phyloP scores from a whole-genome alignment of 768 basidiomycete species.

The Rhodotorula graminis region DNA sequence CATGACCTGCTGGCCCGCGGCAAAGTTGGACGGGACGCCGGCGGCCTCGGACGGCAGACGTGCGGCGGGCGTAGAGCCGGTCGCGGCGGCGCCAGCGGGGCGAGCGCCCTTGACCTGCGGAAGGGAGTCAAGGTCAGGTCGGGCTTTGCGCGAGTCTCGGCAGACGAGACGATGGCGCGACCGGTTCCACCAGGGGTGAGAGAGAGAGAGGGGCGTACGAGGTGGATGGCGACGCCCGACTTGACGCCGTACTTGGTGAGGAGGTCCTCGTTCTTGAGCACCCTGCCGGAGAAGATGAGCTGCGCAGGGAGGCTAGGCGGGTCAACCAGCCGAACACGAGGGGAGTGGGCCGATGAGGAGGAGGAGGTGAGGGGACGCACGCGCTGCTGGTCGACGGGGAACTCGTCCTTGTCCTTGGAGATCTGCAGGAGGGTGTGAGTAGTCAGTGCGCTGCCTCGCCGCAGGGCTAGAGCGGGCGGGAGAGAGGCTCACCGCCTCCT shows the following conservation, averaged over 20 bases:
- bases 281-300: constrained; percentile 82
- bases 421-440: background rate
- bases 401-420: constrained; percentile 12
- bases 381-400: constrained; percentile 65
- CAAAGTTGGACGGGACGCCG: constrained; percentile 47
- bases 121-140: constrained; percentile 48
- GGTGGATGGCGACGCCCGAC: constrained; percentile 32
- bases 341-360: too few relatives aligned
- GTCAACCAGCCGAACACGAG: background rate
- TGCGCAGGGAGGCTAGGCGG: background rate
- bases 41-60: constrained; percentile 50
- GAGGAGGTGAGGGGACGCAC: background rate
- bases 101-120: constrained; percentile 34
- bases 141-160: background rate
- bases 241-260: constrained; percentile 27
- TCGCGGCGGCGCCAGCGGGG: constrained; percentile 11
- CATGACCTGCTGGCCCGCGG: constrained; percentile 61
- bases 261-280: constrained; percentile 44
- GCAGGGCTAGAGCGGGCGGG: constrained; percentile 44
- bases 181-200: too few relatives aligned
- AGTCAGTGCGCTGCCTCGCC: too few relatives aligned
- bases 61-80: constrained; percentile 75
- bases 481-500: constrained; percentile 66
- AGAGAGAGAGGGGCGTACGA: constrained; percentile 11
- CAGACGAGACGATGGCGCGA: too few relatives aligned